Evolutionary conservation across 2,329 filamentous ascomycete species (phyloP), one percentile per base, ranked within the genome.

Genomic region (Parascedosporium putredinis): DNA sequence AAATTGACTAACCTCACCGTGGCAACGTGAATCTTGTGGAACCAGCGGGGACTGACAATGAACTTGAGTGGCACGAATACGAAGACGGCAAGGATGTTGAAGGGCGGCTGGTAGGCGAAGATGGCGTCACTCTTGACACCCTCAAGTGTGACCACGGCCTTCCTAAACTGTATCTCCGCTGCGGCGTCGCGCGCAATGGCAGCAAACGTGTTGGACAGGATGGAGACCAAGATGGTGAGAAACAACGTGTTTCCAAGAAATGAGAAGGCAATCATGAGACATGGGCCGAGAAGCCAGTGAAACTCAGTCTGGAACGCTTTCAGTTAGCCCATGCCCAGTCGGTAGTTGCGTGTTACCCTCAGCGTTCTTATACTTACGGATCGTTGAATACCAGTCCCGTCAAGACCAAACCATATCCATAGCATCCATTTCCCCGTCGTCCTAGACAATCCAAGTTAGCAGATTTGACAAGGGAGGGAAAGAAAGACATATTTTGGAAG

Each of bases 371-470:
- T 16, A 60, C 70, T 60, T 59, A 74, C 73, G 51, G 78, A 78
- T 55, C 71, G 64, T 45, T 79, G 72, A 38, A 83, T 81, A 6
- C 79, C 79, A 3, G 75, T 80, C 5, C 78, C 88, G 57, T 93
- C 88, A 2, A 94, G 76, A 2, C 88, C 88, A 60, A 94, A 93
- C 88, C 88, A 94, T 55, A 94, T 90, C 76, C 86, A 93, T 2
- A 93, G 76, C 86, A 94, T 91, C 88, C 88, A 94, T 64, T 90
- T 89, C 42, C 81, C 81, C 54, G 93, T 89, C 1, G 83, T 86
- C 4, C 73, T 76, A 44, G 16, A 5, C 20, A 31, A 7, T 22
- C 2, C 6, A 23, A 7, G 47, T 51, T 42, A 50, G 49, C 29
- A 29, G 14, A 45, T n/a, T 25, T 22, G 20, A 22, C 6, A 25